Evolutionary conservation across 495 filamentous ascomycete species (phyloP), one percentile per base, ranked within the genome.

Genomic region (Aspergillus sparsus): DNA sequence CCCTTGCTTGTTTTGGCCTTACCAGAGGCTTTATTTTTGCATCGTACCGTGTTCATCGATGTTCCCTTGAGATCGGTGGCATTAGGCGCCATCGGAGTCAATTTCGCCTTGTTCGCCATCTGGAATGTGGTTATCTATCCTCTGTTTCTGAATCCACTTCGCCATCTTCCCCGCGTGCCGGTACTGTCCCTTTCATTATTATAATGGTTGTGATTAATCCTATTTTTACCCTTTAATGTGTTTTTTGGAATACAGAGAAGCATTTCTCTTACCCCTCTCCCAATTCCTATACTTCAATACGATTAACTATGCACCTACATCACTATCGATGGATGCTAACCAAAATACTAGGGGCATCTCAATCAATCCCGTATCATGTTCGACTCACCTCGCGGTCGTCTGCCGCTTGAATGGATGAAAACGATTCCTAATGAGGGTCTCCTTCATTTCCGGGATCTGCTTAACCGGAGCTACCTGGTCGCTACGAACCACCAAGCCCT

Each of bases 351-450:
- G 81, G 77, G 61, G 50, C 68, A 82, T 27, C 74, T 79, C 52
- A 89, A 86, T 46, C 84, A 92, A 33, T 83, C 78, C 44, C 60
- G 60, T 4, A 71, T 68, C 12, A 87, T 94, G 53, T 64, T 78
- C 42, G 72, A 77, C 8, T 74, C 83, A 7, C 82, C 88, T 0
- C 82, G 84, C 0, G 91, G 91, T 7, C 70, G 71, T 5, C 83
- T 86, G 0, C 80, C 82, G 53, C 69, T 80, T n/a, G 71, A 87
- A 41, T 96, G 90, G 91, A 77, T 86, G 53, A 81, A 87, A 46
- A 83, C 76, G 1, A 77, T 96, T 34, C 89, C 90, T n/a, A 93
- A 97, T 62, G 83, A 93, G 47, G 93, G 93, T 8, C 69, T 97
- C n/a, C 89, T 98, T 49, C 82, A 86, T 33, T 93, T 96, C 68